Evolutionary conservation across 148 eudicot genomes (phyloP), one percentile per base, ranked within the genome.

Genomic region (Diospyros lotus): DNA sequence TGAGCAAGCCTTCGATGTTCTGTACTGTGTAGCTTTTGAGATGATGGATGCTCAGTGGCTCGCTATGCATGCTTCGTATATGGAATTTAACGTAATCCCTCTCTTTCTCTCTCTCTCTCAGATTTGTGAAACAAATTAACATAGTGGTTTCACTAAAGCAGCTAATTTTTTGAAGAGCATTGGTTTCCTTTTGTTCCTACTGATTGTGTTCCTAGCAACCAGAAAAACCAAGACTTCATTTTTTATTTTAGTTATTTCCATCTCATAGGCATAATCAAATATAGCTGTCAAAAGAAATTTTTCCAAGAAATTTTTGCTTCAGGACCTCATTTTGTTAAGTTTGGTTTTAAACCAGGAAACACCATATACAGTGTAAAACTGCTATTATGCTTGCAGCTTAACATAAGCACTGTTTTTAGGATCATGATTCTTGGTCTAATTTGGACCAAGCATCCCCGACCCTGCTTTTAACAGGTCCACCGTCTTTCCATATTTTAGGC

Each of bases 41-140:
- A 82, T 95, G 98, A 80, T 95, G 97, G 98, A 95, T 41, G 96
- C 91, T 68, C 97, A 95, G 68, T 95, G 98, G 98, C 94, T 95
- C 51, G 98, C 98, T 39, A 90, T 86, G 96, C 80, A 69, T 64
- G 98, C 98, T 74, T 95, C 97, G 3, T 95, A 92, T 69, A 95
- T 95, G 98, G 88, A 95, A 72, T 95, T 95, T 71, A 92, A 95
- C 80, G 98, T 92, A 82, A 85, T 45, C 71, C 64, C 78, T 77
- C 75, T 67, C 72, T 58, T 78, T 79, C 65, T 75, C 45, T 71
- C 54, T 76, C 13, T 40, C 4, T 45, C 61, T 2, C 55, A 42
- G 8, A n/a, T 52, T 9, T 41, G 3, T 56, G 55, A 46, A 12
- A 41, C n/a, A 2, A 56, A 50, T 17, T n/a, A 40, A 4, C 54